These are phyloP conservation scores for Penicillium silybi DNA, from an alignment of 495 filamentous ascomycete species.

Conservation along the genomic window DNA sequence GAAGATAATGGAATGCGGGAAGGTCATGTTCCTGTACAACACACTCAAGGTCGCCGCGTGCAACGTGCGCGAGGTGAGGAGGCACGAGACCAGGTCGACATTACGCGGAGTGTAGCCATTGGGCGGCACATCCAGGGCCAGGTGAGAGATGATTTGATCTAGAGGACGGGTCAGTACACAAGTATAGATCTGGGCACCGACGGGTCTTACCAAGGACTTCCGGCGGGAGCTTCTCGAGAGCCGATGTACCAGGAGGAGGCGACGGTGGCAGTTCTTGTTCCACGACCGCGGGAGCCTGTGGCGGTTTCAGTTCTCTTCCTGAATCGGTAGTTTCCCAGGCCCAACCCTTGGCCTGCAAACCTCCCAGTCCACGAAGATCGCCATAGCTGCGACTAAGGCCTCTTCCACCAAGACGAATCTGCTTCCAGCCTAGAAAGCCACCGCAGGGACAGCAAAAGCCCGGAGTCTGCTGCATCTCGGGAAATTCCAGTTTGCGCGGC, in stretches of 20 bases:
- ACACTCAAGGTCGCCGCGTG: constrained; percentile 73
- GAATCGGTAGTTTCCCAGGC: constrained; percentile 46
- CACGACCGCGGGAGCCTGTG: constrained; percentile 26
- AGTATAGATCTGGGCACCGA: not conserved
- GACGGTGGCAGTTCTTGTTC: constrained; percentile 21
- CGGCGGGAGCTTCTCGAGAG: constrained; percentile 64
- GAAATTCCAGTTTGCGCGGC: constrained; percentile 35
- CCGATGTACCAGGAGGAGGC: constrained; percentile 31
- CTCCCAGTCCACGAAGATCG: constrained; percentile 55
- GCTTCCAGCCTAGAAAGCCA: constrained; percentile 68
- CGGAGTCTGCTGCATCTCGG: constrained; percentile 43
- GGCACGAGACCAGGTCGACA: constrained; percentile 72
- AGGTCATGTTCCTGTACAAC: constrained; percentile 78
- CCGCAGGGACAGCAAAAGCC: constrained; percentile 70
- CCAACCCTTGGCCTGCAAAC: constrained; percentile 48
- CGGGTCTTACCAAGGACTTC: constrained; percentile 66
- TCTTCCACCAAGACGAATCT: constrained; percentile 60
- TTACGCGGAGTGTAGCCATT: constrained; percentile 77
- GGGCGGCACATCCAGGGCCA: constrained; percentile 72
- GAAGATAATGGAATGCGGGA: constrained; percentile 84
- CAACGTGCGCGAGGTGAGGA: constrained; percentile 71
- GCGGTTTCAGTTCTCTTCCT: constrained; percentile 17
- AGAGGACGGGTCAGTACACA: constrained; percentile 20
- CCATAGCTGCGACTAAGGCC: constrained; percentile 69
- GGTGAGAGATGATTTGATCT: constrained; percentile 74